Evolutionary conservation across 768 basidiomycete genomes (phyloP).

Genomic region (Cystofilobasidium ferigula): DNA sequence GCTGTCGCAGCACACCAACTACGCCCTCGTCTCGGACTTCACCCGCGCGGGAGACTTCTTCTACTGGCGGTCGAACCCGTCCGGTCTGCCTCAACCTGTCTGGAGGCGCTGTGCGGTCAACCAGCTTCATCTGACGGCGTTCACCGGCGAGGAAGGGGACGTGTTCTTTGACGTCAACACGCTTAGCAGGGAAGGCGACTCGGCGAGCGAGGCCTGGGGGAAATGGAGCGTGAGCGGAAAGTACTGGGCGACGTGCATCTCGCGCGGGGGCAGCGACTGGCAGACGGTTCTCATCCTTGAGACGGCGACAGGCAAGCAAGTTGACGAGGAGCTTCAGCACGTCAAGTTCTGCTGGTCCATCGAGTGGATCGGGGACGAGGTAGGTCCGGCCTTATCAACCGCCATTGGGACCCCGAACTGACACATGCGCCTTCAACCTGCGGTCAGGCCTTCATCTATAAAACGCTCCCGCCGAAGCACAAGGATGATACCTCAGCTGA

Average conservation of each 20-base stretch:
- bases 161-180: constrained; percentile 25
- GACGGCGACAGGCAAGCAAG: background rate
- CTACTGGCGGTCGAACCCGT: constrained; percentile 16
- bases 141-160: constrained; percentile 11
- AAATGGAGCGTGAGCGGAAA: constrained; percentile 7
- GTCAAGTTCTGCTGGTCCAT: constrained; percentile 24
- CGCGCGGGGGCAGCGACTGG: constrained; percentile 18
- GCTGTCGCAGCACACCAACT: constrained; percentile 7
- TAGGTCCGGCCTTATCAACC: background rate
- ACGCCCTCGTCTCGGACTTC: background rate
- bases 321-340: constrained; percentile 17
- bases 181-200: constrained; percentile 1
- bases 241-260: constrained; percentile 17
- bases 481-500: constrained; percentile 20
- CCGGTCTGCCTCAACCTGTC: constrained; percentile 3
- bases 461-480: constrained; percentile 7
- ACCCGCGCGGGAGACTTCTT: background rate
- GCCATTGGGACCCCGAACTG: background rate
- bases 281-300: constrained; percentile 16
- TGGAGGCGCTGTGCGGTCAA: background rate
- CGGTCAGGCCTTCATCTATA: constrained; percentile 22
- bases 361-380: constrained; percentile 22
- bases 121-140: background rate
- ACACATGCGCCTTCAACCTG: background rate
- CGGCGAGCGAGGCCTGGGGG: constrained; percentile 3